A percentile compares a stretch with the other conserved stretches of the same genome.
These are phyloP conservation scores for Tinospora cordifolia DNA, from an alignment of 164 flowering plant genomes.

Conservation along the genomic window DNA sequence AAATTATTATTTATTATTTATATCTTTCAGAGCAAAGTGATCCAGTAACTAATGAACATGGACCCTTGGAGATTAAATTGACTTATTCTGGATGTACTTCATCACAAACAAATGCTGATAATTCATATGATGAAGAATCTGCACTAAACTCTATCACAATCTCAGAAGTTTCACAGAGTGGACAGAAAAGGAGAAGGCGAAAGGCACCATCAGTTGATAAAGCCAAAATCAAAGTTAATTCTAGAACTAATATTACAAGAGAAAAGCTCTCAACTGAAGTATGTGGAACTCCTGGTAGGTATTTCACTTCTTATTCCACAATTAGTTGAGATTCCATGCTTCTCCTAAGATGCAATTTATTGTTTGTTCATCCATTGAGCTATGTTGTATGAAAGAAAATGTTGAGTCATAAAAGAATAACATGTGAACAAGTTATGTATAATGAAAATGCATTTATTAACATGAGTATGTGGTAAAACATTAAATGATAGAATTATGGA, in stretches of 20 bases:
- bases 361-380: no score
- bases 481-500: no score
- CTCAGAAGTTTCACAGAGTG: constrained; percentile 24
- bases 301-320: background rate
- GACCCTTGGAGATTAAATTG: constrained; percentile 13
- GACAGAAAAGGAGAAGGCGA: constrained; percentile 26
- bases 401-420: no score
- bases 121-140: constrained; percentile 14
- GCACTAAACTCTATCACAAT: constrained; percentile 11
- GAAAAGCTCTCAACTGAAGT: constrained; percentile 26
- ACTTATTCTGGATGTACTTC: background rate
- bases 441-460: no score
- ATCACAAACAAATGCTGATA: background rate
- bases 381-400: no score
- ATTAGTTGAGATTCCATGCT: background rate
- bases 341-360: background rate
- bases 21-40: constrained; percentile 28
- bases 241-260: constrained; percentile 8
- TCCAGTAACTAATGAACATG: constrained; percentile 17
- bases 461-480: no score
- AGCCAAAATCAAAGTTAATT: constrained; percentile 10
- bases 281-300: constrained; percentile 26
- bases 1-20: background rate
- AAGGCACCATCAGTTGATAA: constrained; percentile 20
- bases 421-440: no score